Base-by-base conservation (phyloP, 1,139 yeast genomes). In the Kodamaea sp. region DNA sequence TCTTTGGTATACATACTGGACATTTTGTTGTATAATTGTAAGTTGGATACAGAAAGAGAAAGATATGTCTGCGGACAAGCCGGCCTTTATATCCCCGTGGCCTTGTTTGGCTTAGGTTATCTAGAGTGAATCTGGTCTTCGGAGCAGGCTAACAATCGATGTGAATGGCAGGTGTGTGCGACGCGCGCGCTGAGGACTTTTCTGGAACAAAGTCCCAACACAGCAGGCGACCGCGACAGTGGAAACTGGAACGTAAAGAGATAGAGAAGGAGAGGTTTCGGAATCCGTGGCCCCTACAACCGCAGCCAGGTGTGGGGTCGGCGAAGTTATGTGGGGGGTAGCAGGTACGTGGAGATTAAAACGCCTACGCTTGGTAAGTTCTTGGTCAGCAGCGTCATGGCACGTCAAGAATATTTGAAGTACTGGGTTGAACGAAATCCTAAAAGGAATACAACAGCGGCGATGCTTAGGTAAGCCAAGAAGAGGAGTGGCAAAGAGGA, bases 1-100 rank as follows among this genome's bases (percentile, higher is more conserved):
- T 22, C n/a, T 7, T 21, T n/a, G n/a, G n/a, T 10, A 15, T 22
- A 41, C 44, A 25, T 39, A 41, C 44, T 33, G 24, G 44, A 41
- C 44, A 41, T 41, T 22, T 9, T 26, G 11, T 15, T 14, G 9
- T 22, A 7, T 22, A 10, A 12, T 22, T 22, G 11, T 12, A 11
- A 9, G 28, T n/a, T n/a, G n/a, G n/a, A n/a, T 28, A 27, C 11
- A 28, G 39, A 29, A 33, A 26, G 16, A 22, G 21, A 13, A n/a
- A 21, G 28, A 32, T 32, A 31, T 13, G 16, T 18, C 15, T 18
- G 10, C 12, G 10, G 28, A 18, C 7, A 16, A 26, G 5, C 7
- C 14, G 8, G 13, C 20, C 20, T 26, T 26, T 26, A 26, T 26
- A 26, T 26, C 22, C 22, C 14, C 18, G n/a, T 18, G 10, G 18